Evolutionary conservation across 2,329 filamentous ascomycete species (phyloP), one percentile per base, ranked within the genome.

Genomic region (Didymella pomorum): DNA sequence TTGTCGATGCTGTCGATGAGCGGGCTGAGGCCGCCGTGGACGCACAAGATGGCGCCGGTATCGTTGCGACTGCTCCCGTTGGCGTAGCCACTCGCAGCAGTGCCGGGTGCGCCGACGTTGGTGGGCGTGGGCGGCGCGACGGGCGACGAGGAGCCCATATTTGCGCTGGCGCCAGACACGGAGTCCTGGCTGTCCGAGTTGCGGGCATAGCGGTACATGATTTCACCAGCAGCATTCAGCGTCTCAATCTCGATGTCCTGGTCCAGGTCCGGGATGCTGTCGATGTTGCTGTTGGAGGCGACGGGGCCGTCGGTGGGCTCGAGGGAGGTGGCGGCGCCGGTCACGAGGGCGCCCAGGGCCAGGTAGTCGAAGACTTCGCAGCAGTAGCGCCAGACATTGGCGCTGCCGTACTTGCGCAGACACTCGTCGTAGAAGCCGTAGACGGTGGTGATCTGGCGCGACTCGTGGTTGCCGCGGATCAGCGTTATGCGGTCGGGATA

Each of bases 341-440:
- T 86, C 7, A 95, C 91, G 64, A 97, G 88, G 45, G 93, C 93
- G 51, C 92, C 93, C 5, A 97, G 86, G 5, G 93, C 92, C 21
- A 99, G 87, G 77, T 97, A 98, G 79, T 99, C 94, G 75, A 99
- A 99, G 4, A 98, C 91, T 71, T 99, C 95, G 79, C 93, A 97
- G 81, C 93, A 99, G 75, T 97, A 82, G 65, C 69, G 86, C 94
- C 94, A 98, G 1, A 98, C 94, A 70, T 97, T 98, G 35, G 94
- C 93, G 73, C 90, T 96, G 60, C 94, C 94, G 73, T 98, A 98
- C 79, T 98, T 98, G 52, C 94, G 86, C 63, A 97, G 83, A 72
- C 94, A 98, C 80, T 98, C 94, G 73, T 98, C 94, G 81, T 98
- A 98, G 81, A 98, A 98, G 62, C 94, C 94, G 76, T 98, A 98